Percentiles rank a stretch among this genome's conserved stretches.
phyloP scores from a whole-genome alignment of 768 basidiomycete genomes.

The Kwoniella botswanensis region DNA sequence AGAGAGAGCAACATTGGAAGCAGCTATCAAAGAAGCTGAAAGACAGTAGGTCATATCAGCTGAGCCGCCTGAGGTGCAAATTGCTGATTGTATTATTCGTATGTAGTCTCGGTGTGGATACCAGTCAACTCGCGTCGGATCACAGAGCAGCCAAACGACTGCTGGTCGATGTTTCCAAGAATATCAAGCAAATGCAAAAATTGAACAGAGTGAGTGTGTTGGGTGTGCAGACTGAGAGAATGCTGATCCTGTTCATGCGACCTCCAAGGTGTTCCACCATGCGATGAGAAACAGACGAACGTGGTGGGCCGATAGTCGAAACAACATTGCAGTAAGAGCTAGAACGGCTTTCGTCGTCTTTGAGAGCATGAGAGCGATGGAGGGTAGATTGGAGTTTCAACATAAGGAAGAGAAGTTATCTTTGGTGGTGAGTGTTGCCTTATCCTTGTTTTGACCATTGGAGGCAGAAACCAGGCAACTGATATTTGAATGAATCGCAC shows the following conservation, averaged over 20 bases:
- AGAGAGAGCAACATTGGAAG: conserved; percentile 20
- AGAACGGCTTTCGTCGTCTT: conserved; percentile 71
- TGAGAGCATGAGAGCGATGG: conserved; percentile 83
- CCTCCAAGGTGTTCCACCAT: conserved; percentile 67
- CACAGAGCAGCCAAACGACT: not conserved
- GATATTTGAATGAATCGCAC: no score
- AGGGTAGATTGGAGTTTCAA: conserved; percentile 83
- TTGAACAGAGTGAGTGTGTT: conserved; percentile 6
- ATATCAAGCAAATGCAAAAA: not conserved
- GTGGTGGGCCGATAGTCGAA: conserved; percentile 86
- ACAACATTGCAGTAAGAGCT: conserved; percentile 85
- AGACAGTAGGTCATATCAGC: conserved; percentile 29
- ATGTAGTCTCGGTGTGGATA: conserved; percentile 20
- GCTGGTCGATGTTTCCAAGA: not conserved
- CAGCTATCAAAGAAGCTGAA: conserved; percentile 34
- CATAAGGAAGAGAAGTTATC: conserved; percentile 60
- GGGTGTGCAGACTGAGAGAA: not conserved
- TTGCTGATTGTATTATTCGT: not conserved
- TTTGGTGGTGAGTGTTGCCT: conserved; percentile 31
- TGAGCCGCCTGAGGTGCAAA: not conserved
- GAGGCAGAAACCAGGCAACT: not conserved
- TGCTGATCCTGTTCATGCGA: not conserved
- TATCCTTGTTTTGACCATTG: not conserved
- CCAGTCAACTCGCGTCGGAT: conserved; percentile 5
- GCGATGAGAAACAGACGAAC: conserved; percentile 70